Conservation (phyloP, 1,284 basidiomycete genomes). For the Lentinula novae-zelandiae region DNA sequence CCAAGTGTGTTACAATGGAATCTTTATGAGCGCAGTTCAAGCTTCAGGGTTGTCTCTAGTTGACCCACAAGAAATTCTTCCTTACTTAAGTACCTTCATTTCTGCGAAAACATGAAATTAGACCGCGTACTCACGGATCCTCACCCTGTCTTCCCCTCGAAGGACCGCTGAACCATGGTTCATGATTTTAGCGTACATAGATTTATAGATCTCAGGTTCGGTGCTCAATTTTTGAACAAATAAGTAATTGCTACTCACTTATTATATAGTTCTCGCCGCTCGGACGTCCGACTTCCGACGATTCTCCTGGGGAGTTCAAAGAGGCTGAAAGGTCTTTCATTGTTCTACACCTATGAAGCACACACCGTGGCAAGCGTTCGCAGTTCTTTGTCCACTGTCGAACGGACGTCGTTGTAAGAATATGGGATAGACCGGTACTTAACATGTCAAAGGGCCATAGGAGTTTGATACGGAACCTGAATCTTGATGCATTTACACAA, state of each 20-base stretch:
- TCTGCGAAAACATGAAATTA: too few species aligned
- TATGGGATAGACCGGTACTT: neutral
- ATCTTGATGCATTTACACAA: neutral
- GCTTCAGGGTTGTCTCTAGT: neutral
- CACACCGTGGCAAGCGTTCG: too few species aligned
- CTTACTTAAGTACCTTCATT: neutral
- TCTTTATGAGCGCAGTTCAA: neutral
- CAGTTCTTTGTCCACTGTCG: neutral
- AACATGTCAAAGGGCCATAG: neutral
- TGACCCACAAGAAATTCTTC: neutral
- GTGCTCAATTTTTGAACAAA: neutral
- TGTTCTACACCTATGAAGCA: neutral
- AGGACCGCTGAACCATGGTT: too few species aligned
- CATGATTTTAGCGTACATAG: neutral
- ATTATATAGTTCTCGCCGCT: neutral
- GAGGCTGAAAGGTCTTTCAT: neutral
- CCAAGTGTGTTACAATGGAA: neutral
- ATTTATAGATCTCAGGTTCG: neutral
- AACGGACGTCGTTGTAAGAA: neutral
- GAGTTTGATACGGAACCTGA: neutral
- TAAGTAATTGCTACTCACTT: neutral
- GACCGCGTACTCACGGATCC: too few species aligned
- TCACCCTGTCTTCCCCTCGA: neutral
- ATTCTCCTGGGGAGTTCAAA: neutral
- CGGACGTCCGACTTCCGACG: neutral